Evolutionary conservation across 176 grass and related monocot species (phyloP), one percentile per base, ranked within the genome.

Genomic region (Ananas comosus): DNA sequence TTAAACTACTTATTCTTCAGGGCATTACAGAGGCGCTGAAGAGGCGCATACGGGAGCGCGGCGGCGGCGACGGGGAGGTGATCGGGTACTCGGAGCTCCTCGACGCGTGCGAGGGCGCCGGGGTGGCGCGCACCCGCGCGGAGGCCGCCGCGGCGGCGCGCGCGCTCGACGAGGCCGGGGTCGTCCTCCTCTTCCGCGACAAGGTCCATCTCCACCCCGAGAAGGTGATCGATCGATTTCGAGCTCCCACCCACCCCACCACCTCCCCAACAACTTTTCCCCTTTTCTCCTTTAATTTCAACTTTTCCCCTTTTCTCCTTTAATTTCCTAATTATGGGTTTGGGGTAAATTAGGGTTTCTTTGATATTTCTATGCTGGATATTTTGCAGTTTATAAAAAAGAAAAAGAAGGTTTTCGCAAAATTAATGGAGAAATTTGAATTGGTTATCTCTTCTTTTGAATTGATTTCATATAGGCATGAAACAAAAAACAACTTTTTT

Each of bases 171-270:
- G 89, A 99, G 53, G 85, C 89, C n/a, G 94, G 94, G 48, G 84
- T 99, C 81, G 82, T 99, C 2, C 65, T 99, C 21, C 72, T 99
- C 67, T 91, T 99, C 71, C 84, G 94, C 23, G 89, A 99, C 71
- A 99, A 87, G 77, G 94, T 99, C 50, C 90, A 93, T 71, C 89
- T 99, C 66, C 94, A 88, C 28, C 94, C 94, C 4, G 72, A 93
- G 33, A 97, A 97, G 94, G 94, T 97, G 22, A 56, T 82, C 33
- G 33, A 42, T 42, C 33, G 33, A 42, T 42, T 42, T 68, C 54
- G 1, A 33, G 4, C 13, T 51, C 11, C 12, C 23, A 11, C 17
- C 17, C 53, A 49, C 53, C 65, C 22, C 22, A n/a, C n/a, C n/a
- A n/a, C n/a, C n/a, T n/a, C n/a, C n/a, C n/a, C n/a, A n/a, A n/a